Evolutionary conservation across 768 basidiomycete genomes (phyloP), one percentile per base, ranked within the genome.

Genomic region (Pisolithus microcarpus): DNA sequence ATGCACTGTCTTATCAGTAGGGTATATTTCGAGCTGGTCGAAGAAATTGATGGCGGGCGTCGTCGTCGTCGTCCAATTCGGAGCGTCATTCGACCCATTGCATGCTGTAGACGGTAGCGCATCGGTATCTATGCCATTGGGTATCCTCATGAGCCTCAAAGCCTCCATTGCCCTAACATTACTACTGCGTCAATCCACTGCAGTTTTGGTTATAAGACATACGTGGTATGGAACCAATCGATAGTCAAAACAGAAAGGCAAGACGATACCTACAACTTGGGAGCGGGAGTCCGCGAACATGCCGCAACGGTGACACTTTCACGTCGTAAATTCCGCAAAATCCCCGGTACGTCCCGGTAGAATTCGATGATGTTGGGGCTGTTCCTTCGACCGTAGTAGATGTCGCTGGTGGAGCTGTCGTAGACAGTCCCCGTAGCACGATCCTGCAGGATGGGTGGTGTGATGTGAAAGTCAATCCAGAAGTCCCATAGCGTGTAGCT

Each of bases 401-500:
- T 34, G 34, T 34, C 34, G 15, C 16, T 19, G n/a, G 36, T 36
- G 11, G 59, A 50, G 36, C 57, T 65, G 44, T 69, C 67, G 9
- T 58, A 58, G 21, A 67, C 55, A 7, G 40, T 48, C 10, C 61
- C 61, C 13, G 61, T 58, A 30, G 19, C 19, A 5, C 39, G 71
- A 21, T 80, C 66, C 42, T 76, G 71, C 50, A 66, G 74, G 47
- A 87, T 65, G 7, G 85, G 81, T 28, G 76, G 78, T 40, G 75
- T 69, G 47, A 87, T 74, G 63, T 91, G 85, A 16, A 82, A 82
- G 64, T 93, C 91, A 48, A 92, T 84, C 90, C 89, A 91, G 15
- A 91, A 72, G 51, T 84, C 79, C 90, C 89, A 92, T 6, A 92
- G 72, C 0, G 91, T 92, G 64, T 87, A 91, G 61, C 89, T 90